phyloP scores from a whole-genome alignment of 371 early-diverging fungal genomes.

The Sporodiniella umbellata region DNA sequence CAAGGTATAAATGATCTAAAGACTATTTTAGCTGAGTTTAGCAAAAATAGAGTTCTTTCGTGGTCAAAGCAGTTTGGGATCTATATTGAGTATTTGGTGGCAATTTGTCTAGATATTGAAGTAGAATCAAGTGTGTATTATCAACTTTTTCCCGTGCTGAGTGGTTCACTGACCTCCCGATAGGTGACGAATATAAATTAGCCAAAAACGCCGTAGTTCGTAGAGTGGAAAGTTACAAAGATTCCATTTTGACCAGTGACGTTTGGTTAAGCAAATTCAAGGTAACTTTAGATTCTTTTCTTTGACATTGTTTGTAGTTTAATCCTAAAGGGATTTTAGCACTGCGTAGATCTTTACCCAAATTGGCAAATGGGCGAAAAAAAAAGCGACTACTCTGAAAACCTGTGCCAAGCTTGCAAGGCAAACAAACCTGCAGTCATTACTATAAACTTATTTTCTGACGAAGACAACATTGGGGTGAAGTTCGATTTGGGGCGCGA shows the following conservation, averaged over 20 bases:
- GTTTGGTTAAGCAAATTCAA: slow-evolving; percentile 19
- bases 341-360: not conserved
- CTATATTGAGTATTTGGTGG: slow-evolving; percentile 18
- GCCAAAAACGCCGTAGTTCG: slow-evolving; percentile 14
- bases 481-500: slow-evolving; percentile 21
- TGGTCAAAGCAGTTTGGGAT: slow-evolving; percentile 10
- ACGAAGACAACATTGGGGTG: not conserved
- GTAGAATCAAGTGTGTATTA: not conserved
- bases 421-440: slow-evolving; percentile 14
- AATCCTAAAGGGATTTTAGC: not conserved
- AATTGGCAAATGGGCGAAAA: slow-evolving; percentile 2
- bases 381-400: not conserved
- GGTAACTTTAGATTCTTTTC: not conserved
- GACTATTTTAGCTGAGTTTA: slow-evolving; percentile 17
- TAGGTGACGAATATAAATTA: slow-evolving; percentile 5
- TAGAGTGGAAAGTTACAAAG: slow-evolving; percentile 20
- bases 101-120: not conserved
- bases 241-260: slow-evolving; percentile 27
- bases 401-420: slow-evolving; percentile 17
- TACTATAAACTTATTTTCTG: slow-evolving; percentile 5
- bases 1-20: not conserved
- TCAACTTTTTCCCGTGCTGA: not conserved
- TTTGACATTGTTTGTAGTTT: not conserved
- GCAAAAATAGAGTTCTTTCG: slow-evolving; percentile 6
- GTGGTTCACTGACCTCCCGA: not conserved